Conservation (phyloP, 768 basidiomycete species). For the Leccinum disarticulatum region DNA sequence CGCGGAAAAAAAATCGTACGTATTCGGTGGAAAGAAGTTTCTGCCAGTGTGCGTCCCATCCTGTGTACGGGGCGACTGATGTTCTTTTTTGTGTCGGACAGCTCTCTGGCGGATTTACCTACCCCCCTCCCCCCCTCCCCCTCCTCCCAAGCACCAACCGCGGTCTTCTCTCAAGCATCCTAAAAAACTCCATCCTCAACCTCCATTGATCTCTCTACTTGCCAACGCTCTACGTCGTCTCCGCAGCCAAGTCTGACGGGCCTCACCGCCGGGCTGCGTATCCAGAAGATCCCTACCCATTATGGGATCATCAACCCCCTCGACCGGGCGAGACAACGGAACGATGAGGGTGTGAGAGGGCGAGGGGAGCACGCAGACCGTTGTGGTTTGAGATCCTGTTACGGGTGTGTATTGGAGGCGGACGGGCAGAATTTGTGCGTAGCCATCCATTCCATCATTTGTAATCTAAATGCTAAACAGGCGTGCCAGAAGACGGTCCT, state of each 20-base stretch:
- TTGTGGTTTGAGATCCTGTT: constrained; percentile 85
- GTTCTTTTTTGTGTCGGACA: constrained; percentile 29
- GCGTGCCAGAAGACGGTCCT: too few relatives aligned
- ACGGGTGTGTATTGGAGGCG: constrained; percentile 91
- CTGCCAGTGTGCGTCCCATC: constrained; percentile 52
- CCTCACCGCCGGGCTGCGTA: constrained; percentile 78
- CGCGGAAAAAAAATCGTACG: constrained; percentile 85
- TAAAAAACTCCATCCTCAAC: constrained; percentile 91
- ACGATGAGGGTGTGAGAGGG: constrained; percentile 92
- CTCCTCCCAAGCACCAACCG: constrained; percentile 81
- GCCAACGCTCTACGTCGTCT: constrained; percentile 74
- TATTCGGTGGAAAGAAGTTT: constrained; percentile 88
- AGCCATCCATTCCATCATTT: constrained; percentile 34
- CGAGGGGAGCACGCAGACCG: constrained; percentile 66
- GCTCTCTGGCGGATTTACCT: constrained; percentile 72
- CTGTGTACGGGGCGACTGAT: background rate
- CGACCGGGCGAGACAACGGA: constrained; percentile 90
- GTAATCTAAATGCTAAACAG: constrained; percentile 65
- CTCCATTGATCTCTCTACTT: constrained; percentile 85
- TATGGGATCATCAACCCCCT: constrained; percentile 88
- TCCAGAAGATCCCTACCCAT: constrained; percentile 83
- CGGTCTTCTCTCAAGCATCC: constrained; percentile 74
- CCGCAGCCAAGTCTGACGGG: constrained; percentile 83
- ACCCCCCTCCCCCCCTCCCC: constrained; percentile 50
- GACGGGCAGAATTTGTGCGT: constrained; percentile 89